These are phyloP conservation scores for Parascedosporium putredinis DNA, from an alignment of 2,329 filamentous ascomycete genomes.

Conservation along the genomic window DNA sequence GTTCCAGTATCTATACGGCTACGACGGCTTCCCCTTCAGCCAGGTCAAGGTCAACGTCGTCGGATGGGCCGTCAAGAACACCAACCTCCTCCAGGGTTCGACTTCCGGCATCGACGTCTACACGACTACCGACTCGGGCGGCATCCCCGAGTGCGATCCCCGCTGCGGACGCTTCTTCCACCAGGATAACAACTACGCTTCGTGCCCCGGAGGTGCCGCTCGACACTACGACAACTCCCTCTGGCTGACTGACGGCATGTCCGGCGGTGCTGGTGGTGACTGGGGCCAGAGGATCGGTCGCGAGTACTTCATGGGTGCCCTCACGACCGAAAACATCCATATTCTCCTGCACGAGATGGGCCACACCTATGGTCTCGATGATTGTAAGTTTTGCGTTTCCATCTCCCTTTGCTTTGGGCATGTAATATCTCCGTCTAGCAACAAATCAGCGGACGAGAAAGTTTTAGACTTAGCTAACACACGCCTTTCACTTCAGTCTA, in stretches of 20 bases:
- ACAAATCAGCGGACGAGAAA: not conserved
- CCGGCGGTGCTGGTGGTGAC: slow-evolving; percentile 33
- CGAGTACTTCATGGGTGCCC: slow-evolving; percentile 30
- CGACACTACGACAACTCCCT: slow-evolving; percentile 34
- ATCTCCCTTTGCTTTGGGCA: not conserved
- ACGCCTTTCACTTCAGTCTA: slow-evolving; percentile 16
- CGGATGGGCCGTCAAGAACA: slow-evolving; percentile 31
- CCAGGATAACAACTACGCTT: slow-evolving; percentile 28
- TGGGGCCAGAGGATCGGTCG: slow-evolving; percentile 35
- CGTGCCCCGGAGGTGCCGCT: slow-evolving; percentile 26
- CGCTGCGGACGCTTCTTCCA: slow-evolving; percentile 34
- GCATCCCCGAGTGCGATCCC: slow-evolving; percentile 29
- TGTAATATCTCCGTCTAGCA: too few relatives aligned
- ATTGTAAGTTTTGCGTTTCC: slow-evolving; percentile 19
- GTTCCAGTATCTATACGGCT: slow-evolving; percentile 32
- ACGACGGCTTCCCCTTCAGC: slow-evolving; percentile 30
- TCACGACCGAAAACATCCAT: slow-evolving; percentile 27
- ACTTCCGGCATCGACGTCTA: slow-evolving; percentile 28
- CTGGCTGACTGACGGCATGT: slow-evolving; percentile 35
- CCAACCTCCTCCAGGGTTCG: slow-evolving; percentile 25
- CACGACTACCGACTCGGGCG: slow-evolving; percentile 27
- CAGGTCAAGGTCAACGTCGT: slow-evolving; percentile 29
- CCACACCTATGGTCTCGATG: slow-evolving; percentile 32
- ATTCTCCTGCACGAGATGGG: slow-evolving; percentile 37
- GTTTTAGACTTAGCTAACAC: not conserved